These are phyloP conservation scores for Arxiozyma heterogenica DNA, from an alignment of 1,139 yeast species.

Conservation along the genomic window DNA sequence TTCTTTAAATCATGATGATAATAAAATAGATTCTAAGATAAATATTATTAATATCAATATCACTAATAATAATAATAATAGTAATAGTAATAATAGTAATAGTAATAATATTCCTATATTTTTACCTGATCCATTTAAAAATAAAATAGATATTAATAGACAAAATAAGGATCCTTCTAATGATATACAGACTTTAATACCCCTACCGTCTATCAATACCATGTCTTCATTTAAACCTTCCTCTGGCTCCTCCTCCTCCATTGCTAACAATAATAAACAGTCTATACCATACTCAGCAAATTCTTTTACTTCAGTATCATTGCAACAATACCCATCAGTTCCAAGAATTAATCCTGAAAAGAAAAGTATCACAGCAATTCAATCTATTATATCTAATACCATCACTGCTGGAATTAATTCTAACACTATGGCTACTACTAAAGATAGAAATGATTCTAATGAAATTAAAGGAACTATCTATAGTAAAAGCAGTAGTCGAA, in stretches of 20 bases:
- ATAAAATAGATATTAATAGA: neutral
- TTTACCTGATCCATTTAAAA: neutral
- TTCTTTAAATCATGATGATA: constrained; percentile 8
- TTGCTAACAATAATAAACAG: no score
- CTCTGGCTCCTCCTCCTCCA: neutral
- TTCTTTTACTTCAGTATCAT: neutral
- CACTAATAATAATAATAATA: neutral
- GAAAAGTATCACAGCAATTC: no score
- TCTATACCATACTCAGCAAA: no score
- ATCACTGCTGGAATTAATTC: no score
- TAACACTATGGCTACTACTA: neutral
- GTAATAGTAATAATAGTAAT: neutral
- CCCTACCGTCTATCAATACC: neutral
- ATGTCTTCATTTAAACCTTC: neutral
- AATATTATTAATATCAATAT: neutral
- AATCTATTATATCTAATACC: no score
- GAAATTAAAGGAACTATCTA: neutral
- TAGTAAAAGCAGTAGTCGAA: neutral
- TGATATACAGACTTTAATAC: neutral
- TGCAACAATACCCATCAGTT: no score
- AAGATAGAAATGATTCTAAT: neutral
- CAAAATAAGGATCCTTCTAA: neutral
- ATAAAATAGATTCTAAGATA: neutral
- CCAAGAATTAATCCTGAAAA: no score
- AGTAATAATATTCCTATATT: neutral